Percentiles rank a stretch among this genome's conserved stretches.
These are phyloP conservation scores for Hylodesmum podocarpum DNA, from an alignment of 306 rosid species.

Conservation along the genomic window DNA sequence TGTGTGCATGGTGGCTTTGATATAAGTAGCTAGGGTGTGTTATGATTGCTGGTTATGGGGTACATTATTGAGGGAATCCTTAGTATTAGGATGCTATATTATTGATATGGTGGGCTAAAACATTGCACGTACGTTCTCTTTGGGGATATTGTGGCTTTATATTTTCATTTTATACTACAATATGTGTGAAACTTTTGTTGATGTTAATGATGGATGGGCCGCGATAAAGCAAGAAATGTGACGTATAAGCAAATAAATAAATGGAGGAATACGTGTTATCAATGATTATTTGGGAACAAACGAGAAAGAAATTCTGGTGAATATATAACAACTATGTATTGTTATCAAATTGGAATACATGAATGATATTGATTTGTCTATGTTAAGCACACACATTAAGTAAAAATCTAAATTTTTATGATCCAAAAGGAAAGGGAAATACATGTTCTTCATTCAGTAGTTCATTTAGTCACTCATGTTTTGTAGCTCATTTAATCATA, in stretches of 20 bases:
- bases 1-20: constrained; percentile 10
- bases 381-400: not conserved
- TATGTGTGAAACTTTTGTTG: constrained; percentile 11
- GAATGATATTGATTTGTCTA: not conserved
- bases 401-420: not conserved
- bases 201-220: constrained; percentile 17
- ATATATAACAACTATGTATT: constrained; percentile 28
- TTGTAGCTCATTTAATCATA: not conserved
- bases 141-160: constrained; percentile 5
- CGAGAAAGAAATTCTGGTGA: constrained; percentile 31
- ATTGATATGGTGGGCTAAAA: not conserved
- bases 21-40: not conserved
- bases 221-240: constrained; percentile 15
- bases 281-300: constrained; percentile 18
- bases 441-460: not conserved
- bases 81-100: not conserved
- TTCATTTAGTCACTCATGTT: not conserved
- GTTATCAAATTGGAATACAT: constrained; percentile 28
- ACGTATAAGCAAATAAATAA: constrained; percentile 22
- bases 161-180: constrained; percentile 17
- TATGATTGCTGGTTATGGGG: constrained; percentile 10
- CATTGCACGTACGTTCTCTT: constrained; percentile 2
- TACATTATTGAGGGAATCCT: not conserved
- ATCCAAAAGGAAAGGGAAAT: not conserved
- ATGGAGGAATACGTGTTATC: constrained; percentile 13